Percentiles rank a stretch among this genome's conserved stretches.
These are phyloP conservation scores for Candida broadrunensis DNA, from an alignment of 805 yeast genomes.

Conservation along the genomic window DNA sequence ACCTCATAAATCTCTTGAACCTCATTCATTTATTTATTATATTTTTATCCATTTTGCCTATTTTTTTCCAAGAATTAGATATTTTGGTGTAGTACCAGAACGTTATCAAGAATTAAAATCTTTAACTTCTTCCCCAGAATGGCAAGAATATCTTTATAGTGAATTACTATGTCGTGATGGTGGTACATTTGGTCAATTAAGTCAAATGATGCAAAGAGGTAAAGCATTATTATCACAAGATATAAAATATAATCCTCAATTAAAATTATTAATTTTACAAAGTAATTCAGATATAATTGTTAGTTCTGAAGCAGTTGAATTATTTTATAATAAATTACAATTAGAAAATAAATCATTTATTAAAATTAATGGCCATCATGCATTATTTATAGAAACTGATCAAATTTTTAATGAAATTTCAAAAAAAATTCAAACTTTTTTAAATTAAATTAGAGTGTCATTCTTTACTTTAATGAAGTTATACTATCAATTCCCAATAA, in stretches of 20 bases:
- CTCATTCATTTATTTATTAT: not conserved
- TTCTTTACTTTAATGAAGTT: too few relatives aligned
- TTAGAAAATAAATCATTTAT: conserved; percentile 4
- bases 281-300: conserved; percentile 5
- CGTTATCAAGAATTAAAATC: not conserved
- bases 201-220: conserved; percentile 6
- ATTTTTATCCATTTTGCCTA: not conserved
- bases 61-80: not conserved
- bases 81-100: not conserved
- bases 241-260: not conserved
- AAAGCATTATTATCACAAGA: conserved; percentile 1
- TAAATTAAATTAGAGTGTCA: too few relatives aligned
- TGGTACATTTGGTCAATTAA: conserved; percentile 7
- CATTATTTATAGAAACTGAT: conserved; percentile 9
- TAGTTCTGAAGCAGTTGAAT: conserved; percentile 1
- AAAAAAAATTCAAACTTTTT: not conserved
- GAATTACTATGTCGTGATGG: conserved; percentile 4
- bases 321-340: conserved; percentile 1
- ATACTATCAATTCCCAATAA: not conserved
- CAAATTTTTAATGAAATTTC: conserved; percentile 1
- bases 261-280: conserved; percentile 8
- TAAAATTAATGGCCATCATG: conserved; percentile 6
- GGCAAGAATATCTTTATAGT: conserved; percentile 6
- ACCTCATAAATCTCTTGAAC: not conserved
- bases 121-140: not conserved